A percentile compares a stretch with the other conserved stretches of the same genome.
These are phyloP conservation scores for Suhomyces choctaworum DNA, from an alignment of 1,139 yeast species.

Conservation along the genomic window DNA sequence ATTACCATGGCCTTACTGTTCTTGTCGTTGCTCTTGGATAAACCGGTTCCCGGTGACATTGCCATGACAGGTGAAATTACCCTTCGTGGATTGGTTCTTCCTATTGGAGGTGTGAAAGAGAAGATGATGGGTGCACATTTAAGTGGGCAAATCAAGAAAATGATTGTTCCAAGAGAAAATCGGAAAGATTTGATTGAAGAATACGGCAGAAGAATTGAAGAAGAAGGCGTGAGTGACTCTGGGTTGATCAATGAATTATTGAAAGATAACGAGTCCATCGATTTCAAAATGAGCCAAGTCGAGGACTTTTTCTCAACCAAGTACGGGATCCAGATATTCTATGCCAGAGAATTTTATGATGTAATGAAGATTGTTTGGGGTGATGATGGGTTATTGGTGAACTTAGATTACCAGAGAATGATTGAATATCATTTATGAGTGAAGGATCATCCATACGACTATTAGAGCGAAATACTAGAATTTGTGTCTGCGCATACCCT, in stretches of 20 bases:
- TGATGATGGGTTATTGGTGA: constrained; percentile 33
- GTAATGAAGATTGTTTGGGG: constrained; percentile 72
- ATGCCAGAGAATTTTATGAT: constrained; percentile 79
- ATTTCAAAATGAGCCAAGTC: constrained; percentile 40
- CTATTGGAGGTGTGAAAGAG: constrained; percentile 89
- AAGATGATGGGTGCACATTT: constrained; percentile 83
- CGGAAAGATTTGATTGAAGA: constrained; percentile 70
- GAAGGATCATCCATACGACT: no score
- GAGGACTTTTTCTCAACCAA: constrained; percentile 50
- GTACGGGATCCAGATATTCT: constrained; percentile 56
- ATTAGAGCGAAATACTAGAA: no score
- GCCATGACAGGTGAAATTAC: constrained; percentile 97
- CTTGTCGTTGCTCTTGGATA: constrained; percentile 66
- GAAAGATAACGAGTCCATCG: constrained; percentile 34
- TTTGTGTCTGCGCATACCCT: no score
- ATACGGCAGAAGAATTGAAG: constrained; percentile 40
- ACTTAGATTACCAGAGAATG: constrained; percentile 32
- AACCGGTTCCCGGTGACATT: constrained; percentile 63
- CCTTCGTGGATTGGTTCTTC: constrained; percentile 78
- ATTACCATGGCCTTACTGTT: constrained; percentile 84
- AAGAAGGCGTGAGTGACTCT: constrained; percentile 22
- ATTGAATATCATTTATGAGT: constrained; percentile 40
- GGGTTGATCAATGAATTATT: constrained; percentile 34
- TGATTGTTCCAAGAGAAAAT: constrained; percentile 70
- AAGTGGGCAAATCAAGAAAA: constrained; percentile 59